Base-by-base conservation (phyloP, 176 grass and related monocot genomes). In the Stipa capillata region DNA sequence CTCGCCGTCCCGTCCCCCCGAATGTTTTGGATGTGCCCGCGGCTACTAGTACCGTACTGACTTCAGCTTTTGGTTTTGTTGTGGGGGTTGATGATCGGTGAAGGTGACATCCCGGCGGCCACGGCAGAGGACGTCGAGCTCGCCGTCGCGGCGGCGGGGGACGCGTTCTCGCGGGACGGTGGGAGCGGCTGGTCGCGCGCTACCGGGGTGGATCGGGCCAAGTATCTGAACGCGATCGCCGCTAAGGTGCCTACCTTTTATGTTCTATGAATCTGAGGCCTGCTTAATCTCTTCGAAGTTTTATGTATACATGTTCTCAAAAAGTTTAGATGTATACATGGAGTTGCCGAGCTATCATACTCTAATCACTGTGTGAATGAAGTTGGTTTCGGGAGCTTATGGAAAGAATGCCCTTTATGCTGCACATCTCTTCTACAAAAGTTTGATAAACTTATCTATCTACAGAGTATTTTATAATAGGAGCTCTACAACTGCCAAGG, bases 61-160 rank as follows among this genome's bases (percentile, higher is more conserved):
- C 63, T 69, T 7, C 6, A 37, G 40, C 36, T 74, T 68, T 28
- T 54, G 24, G 8, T 44, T 11, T 53, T 20, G 11, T 31, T 53
- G 8, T 25, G 54, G 32, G 60, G 31, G 24, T 25, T 27, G 15
- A 58, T 43, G 63, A 77, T 69, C 84, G 44, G 43, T 76, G 45
- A 73, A 98, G 95, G 90, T 28, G 87, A 98, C 80, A 89, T 98
- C 74, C 95, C 95, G 25, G 89, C 95, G 50, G 95, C 43, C 29
- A 98, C 92, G n/a, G 62, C 74, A 43, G 95, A 98, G 90, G 95
- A 98, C 72, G 92, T 98, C 45, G 92, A 98, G 72, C 83, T 98
- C 35, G 92, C 95, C 55, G 95, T 98, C 33, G 87, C 77, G 44
- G 95, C 95, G 56, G 95, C 92, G 73, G 58, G 90, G 44, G 75